phyloP scores from a whole-genome alignment of 768 basidiomycete species.

The Vararia minispora region DNA sequence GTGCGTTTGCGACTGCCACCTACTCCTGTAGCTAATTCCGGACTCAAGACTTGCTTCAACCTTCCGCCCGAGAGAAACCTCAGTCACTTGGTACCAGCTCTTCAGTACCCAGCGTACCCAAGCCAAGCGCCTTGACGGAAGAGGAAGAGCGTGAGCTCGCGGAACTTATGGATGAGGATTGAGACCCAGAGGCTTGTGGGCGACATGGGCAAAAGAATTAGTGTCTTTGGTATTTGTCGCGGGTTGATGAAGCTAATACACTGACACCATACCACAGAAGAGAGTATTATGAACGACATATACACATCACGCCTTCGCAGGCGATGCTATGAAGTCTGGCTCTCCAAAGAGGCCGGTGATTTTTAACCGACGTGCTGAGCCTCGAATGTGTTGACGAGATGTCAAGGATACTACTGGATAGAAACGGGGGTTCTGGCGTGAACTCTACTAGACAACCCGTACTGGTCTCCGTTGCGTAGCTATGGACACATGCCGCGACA shows the following conservation, averaged over 20 bases:
- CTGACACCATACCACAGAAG: too few species aligned
- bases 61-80: slow-evolving; percentile 7
- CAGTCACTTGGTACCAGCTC: slow-evolving; percentile 20
- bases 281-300: too few species aligned
- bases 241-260: slow-evolving; percentile 3
- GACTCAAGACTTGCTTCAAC: slow-evolving; percentile 2
- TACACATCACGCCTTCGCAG: background rate
- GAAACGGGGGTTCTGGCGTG: too few species aligned
- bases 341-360: too few species aligned
- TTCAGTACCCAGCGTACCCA: slow-evolving; percentile 21
- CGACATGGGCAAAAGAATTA: background rate
- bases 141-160: slow-evolving; percentile 88
- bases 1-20: slow-evolving; percentile 22
- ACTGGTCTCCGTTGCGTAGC: too few species aligned
- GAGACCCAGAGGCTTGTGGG: background rate
- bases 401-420: too few species aligned
- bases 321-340: background rate
- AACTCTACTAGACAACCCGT: too few species aligned
- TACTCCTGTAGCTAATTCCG: background rate
- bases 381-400: too few species aligned
- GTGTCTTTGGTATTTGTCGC: too few species aligned
- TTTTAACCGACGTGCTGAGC: too few species aligned
- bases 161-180: slow-evolving; percentile 47
- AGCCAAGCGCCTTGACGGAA: slow-evolving; percentile 46
- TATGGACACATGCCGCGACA: too few species aligned